phyloP scores from a whole-genome alignment of 495 filamentous ascomycete species.

The Annulohypoxylon bovei region DNA sequence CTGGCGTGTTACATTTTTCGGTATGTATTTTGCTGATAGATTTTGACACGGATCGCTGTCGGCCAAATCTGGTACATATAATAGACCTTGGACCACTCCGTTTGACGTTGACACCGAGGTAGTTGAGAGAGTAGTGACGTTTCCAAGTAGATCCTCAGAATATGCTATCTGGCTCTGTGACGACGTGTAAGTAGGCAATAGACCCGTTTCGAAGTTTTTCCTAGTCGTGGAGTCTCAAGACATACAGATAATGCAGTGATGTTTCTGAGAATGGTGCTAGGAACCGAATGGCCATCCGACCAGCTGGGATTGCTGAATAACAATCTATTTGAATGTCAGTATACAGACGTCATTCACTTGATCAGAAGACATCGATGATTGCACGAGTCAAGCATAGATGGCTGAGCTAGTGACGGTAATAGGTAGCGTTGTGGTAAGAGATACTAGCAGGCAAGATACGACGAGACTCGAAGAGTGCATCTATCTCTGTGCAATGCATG shows the following conservation, averaged over 20 bases:
- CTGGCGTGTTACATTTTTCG: conserved; percentile 76
- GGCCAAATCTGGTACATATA: conserved; percentile 81
- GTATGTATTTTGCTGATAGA: conserved; percentile 66
- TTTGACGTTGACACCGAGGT: conserved; percentile 63
- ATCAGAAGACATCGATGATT: not conserved
- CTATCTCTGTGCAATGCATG: conserved; percentile 25
- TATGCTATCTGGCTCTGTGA: conserved; percentile 71
- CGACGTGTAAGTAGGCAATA: conserved; percentile 22
- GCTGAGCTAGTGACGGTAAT: not conserved
- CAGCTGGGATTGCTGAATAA: conserved; percentile 60
- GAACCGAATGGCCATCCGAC: conserved; percentile 51
- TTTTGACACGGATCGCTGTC: conserved; percentile 67
- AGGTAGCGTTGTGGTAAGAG: conserved; percentile 4
- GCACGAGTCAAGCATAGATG: not conserved
- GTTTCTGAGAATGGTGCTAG: conserved; percentile 59
- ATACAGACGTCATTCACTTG: not conserved
- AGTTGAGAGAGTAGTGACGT: conserved; percentile 76
- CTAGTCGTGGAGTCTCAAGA: conserved; percentile 8
- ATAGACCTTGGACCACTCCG: conserved; percentile 72
- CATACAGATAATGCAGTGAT: conserved; percentile 60
- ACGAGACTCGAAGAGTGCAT: conserved; percentile 1
- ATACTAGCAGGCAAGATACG: not conserved
- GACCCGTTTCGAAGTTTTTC: not conserved
- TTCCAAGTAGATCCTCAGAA: conserved; percentile 65
- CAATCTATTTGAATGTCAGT: conserved; percentile 48